phyloP scores from a whole-genome alignment of 352 stramenopile species.

The Phytophthora lateralis region DNA sequence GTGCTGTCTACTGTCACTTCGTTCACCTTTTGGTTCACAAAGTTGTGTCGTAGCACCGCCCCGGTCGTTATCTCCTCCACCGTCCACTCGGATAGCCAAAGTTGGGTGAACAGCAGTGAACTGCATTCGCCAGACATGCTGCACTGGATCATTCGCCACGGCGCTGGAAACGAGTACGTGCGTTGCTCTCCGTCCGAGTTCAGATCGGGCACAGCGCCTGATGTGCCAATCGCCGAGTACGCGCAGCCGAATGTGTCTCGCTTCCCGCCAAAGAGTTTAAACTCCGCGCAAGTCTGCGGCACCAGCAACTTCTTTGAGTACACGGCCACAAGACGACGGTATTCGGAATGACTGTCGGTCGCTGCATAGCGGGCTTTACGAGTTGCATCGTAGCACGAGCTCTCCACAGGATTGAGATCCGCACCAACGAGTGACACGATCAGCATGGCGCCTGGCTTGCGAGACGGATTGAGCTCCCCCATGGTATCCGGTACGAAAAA shows the following conservation, averaged over 20 bases:
- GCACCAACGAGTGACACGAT: slow-evolving; percentile 32
- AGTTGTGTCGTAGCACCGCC: slow-evolving; percentile 41
- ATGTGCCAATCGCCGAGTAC: slow-evolving; percentile 38
- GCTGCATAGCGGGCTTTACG: slow-evolving; percentile 16
- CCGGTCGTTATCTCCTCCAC: slow-evolving; percentile 12
- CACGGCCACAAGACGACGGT: slow-evolving; percentile 24
- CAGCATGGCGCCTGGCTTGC: slow-evolving; percentile 29
- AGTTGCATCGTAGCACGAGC: slow-evolving; percentile 26
- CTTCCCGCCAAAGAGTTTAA: slow-evolving; percentile 27
- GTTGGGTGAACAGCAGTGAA: slow-evolving; percentile 43
- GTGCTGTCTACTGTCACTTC: slow-evolving; percentile 47
- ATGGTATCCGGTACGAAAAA: slow-evolving; percentile 35
- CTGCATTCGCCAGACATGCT: slow-evolving; percentile 43
- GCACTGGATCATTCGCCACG: slow-evolving; percentile 51
- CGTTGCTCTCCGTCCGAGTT: slow-evolving; percentile 22
- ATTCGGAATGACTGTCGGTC: slow-evolving; percentile 21
- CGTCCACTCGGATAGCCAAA: slow-evolving; percentile 46
- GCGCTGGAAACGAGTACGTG: slow-evolving; percentile 37
- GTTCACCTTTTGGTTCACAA: slow-evolving; percentile 48
- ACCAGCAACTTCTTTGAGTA: slow-evolving; percentile 38
- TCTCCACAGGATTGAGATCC: slow-evolving; percentile 24
- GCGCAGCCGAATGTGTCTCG: slow-evolving; percentile 39
- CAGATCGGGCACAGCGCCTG: slow-evolving; percentile 30
- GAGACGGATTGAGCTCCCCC: slow-evolving; percentile 41
- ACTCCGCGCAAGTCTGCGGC: slow-evolving; percentile 22